Conservation (phyloP, 768 basidiomycete species). For the Mycena vulgaris region DNA sequence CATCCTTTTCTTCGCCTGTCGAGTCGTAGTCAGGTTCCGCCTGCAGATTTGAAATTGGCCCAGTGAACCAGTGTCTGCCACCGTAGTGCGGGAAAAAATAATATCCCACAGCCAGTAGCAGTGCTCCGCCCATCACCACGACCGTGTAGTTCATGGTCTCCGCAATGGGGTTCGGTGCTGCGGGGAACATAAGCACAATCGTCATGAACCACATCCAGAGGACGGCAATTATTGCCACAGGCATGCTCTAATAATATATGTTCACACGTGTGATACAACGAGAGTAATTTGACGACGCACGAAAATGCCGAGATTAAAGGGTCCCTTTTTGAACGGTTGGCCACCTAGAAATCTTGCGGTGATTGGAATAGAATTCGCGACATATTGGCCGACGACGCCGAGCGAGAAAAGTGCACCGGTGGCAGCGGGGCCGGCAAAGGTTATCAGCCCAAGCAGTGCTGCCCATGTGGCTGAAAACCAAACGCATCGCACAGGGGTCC, state of each 20-base stretch:
- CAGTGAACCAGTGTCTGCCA: conserved; percentile 80
- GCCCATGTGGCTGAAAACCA: conserved; percentile 60
- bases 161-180: conserved; percentile 53
- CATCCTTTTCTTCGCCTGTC: no score
- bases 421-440: conserved; percentile 68
- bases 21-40: no score
- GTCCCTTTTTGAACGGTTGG: conserved; percentile 63
- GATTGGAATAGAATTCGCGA: conserved; percentile 67
- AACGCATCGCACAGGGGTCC: conserved; percentile 70
- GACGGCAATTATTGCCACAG: conserved; percentile 61
- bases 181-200: conserved; percentile 67
- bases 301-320: conserved; percentile 63
- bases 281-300: conserved; percentile 45
- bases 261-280: no score
- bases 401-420: conserved; percentile 70
- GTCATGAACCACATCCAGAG: conserved; percentile 69
- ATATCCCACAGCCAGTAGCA: conserved; percentile 70
- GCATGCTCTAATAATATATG: conserved; percentile 55
- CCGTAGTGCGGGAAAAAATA: conserved; percentile 82
- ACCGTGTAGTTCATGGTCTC: conserved; percentile 72
- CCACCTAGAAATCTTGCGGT: conserved; percentile 63
- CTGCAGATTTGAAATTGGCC: conserved; percentile 59
- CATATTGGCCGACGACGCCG: conserved; percentile 61
- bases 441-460: conserved; percentile 63
- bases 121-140: conserved; percentile 69